Evolutionary conservation across 768 basidiomycete species (phyloP).

Genomic region (Tricholoma flavovirens): DNA sequence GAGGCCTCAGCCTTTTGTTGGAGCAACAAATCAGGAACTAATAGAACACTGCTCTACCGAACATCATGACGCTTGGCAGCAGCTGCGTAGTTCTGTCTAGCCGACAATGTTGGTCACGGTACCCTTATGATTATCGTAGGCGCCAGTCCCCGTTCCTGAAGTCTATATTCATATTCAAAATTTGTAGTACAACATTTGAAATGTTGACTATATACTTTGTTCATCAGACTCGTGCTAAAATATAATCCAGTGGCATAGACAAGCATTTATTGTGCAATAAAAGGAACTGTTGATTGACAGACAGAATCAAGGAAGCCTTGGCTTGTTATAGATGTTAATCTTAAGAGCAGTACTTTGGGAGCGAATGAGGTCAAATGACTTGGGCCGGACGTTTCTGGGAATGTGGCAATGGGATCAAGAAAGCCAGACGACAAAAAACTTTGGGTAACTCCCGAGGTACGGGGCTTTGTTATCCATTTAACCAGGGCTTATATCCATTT

Average conservation of each 20-base stretch:
- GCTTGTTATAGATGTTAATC: conserved; percentile 31
- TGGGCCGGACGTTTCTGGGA: conserved; percentile 37
- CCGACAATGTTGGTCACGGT: not conserved
- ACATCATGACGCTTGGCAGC: conserved; percentile 47
- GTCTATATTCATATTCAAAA: too few species aligned
- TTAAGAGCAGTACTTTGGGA: conserved; percentile 29
- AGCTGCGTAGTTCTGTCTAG: conserved; percentile 23
- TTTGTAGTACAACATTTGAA: too few species aligned
- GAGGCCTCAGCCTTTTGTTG: conserved; percentile 30
- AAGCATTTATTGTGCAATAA: too few species aligned
- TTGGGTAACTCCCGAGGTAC: conserved; percentile 4
- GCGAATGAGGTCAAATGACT: conserved; percentile 32
- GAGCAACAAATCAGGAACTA: conserved; percentile 37
- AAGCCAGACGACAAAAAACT: not conserved
- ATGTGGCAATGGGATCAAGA: conserved; percentile 30
- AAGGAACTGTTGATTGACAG: too few species aligned
- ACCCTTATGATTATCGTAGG: not conserved
- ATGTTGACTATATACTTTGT: too few species aligned
- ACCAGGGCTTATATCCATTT: not conserved
- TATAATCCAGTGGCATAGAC: too few species aligned
- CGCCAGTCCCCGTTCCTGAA: too few species aligned
- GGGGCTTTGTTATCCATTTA: not conserved
- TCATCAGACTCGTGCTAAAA: too few species aligned
- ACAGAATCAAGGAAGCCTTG: too few species aligned
- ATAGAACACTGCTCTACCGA: conserved; percentile 42